These are phyloP conservation scores for Kwoniella sp. DNA, from an alignment of 768 basidiomycete species.

Conservation along the genomic window DNA sequence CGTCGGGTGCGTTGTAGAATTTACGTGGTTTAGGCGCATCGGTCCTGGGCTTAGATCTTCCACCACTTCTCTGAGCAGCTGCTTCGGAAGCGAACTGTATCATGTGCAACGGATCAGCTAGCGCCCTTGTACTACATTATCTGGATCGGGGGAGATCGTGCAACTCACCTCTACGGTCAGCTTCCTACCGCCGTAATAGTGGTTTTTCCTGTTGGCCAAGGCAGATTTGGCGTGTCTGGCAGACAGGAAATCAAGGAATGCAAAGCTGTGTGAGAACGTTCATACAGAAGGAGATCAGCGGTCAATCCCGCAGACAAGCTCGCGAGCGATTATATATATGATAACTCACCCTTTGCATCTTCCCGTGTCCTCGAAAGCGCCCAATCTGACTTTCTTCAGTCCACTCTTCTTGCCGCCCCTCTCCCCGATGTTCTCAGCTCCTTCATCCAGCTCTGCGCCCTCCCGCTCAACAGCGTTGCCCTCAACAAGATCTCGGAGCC, in stretches of 20 bases:
- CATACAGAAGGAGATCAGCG: no score
- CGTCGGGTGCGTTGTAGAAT: constrained; percentile 10
- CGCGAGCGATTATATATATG: not conserved
- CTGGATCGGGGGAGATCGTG: no score
- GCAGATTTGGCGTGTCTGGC: constrained; percentile 77
- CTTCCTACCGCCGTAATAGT: constrained; percentile 76
- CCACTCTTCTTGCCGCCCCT: constrained; percentile 53
- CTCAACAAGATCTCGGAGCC: constrained; percentile 73
- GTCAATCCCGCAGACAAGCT: no score
- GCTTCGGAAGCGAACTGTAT: constrained; percentile 55
- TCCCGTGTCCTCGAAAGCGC: constrained; percentile 94
- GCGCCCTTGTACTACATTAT: not conserved
- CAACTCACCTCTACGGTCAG: constrained; percentile 66
- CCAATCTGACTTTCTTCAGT: constrained; percentile 78
- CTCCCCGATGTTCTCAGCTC: constrained; percentile 60
- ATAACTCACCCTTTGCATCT: constrained; percentile 84
- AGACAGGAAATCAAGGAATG: constrained; percentile 86
- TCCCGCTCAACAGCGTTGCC: constrained; percentile 60
- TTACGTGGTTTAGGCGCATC: constrained; percentile 18
- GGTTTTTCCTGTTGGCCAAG: constrained; percentile 80
- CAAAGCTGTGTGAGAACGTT: constrained; percentile 65
- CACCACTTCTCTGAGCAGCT: constrained; percentile 51
- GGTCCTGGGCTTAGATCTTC: constrained; percentile 19
- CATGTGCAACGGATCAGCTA: not conserved
- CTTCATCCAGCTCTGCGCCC: constrained; percentile 31